A percentile compares a stretch with the other conserved stretches of the same genome.
phyloP scores from a whole-genome alignment of 2,329 filamentous ascomycete species.

The Exophiala dermatitidis region DNA sequence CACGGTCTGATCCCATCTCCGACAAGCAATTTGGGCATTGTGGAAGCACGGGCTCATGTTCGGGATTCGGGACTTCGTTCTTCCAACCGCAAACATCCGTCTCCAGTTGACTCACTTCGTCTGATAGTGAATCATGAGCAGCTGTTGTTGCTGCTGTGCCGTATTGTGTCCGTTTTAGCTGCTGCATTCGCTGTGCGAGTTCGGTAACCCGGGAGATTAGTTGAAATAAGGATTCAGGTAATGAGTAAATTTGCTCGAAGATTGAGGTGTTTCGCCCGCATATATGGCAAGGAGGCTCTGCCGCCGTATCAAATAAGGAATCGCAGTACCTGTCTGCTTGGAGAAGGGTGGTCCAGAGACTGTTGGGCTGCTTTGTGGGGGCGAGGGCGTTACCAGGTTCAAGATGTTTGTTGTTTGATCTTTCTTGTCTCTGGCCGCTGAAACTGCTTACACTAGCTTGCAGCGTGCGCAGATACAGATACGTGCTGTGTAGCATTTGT shows the following conservation, averaged over 20 bases:
- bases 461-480: slow-evolving; percentile 3
- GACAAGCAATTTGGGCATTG: neutral
- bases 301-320: neutral
- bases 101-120: slow-evolving; percentile 1
- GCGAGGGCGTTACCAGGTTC: neutral
- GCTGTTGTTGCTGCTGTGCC: neutral
- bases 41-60: neutral
- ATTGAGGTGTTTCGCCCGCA: neutral
- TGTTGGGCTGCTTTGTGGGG: neutral
- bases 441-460: neutral
- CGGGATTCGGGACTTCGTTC: neutral
- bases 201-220: neutral
- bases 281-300: neutral
- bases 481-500: slow-evolving; percentile 9
- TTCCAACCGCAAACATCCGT: slow-evolving; percentile 4
- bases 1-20: neutral
- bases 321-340: neutral
- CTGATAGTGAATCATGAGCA: neutral
- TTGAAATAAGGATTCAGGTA: slow-evolving; percentile 2
- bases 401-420: neutral
- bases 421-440: neutral
- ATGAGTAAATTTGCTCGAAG: slow-evolving; percentile 6
- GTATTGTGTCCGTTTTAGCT: neutral
- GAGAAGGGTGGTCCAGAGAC: neutral
- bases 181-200: neutral